phyloP scores from a whole-genome alignment of 768 basidiomycete genomes.

The Suillus lakei region DNA sequence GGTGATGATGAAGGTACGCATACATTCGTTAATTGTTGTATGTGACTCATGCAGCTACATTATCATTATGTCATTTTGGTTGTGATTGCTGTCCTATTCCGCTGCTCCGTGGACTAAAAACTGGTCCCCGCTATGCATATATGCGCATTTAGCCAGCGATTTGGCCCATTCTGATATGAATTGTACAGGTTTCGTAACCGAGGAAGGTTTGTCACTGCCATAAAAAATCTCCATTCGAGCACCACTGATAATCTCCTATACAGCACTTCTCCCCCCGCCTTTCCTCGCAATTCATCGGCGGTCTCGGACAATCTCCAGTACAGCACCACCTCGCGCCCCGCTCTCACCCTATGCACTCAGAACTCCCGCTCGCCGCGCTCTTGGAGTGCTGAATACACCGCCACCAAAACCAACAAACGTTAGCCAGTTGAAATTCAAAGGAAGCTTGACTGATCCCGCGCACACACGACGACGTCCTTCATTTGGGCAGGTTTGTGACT shows the following conservation, averaged over 20 bases:
- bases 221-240: conserved; percentile 20
- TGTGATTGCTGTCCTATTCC: neutral
- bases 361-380: conserved; percentile 40
- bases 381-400: conserved; percentile 55
- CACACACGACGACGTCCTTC: conserved; percentile 47
- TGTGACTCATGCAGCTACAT: conserved; percentile 21
- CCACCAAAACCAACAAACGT: conserved; percentile 65
- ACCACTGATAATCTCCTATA: conserved; percentile 22
- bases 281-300: conserved; percentile 60
- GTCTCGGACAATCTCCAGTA: conserved; percentile 62
- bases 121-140: conserved; percentile 26
- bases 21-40: conserved; percentile 20
- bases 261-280: conserved; percentile 62
- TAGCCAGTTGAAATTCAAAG: conserved; percentile 65
- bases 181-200: conserved; percentile 49
- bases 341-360: conserved; percentile 29
- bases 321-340: conserved; percentile 39
- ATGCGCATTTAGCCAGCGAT: conserved; percentile 58
- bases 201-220: conserved; percentile 49
- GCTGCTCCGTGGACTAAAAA: conserved; percentile 9
- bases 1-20: conserved; percentile 55
- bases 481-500: conserved; percentile 44
- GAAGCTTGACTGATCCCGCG: conserved; percentile 75
- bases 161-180: conserved; percentile 53
- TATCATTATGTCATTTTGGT: conserved; percentile 16